These are phyloP conservation scores for Claviceps sp. DNA, from an alignment of 2,329 filamentous ascomycete species.

Conservation along the genomic window DNA sequence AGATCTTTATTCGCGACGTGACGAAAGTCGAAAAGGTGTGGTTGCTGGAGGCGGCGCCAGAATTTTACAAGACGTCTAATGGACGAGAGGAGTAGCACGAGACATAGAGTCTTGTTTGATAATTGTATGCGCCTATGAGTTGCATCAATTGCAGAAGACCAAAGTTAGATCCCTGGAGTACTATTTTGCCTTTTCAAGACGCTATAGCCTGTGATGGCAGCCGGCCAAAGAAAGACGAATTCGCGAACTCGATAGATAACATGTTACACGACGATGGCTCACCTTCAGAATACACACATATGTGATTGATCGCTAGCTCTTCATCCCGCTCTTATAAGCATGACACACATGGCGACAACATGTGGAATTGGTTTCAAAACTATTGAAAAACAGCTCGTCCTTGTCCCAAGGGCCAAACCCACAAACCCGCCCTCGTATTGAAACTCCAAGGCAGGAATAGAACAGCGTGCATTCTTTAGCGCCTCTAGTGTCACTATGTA, in stretches of 20 bases:
- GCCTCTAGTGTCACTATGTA: no score
- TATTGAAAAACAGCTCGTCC: not conserved
- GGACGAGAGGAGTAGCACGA: slow-evolving; percentile 9
- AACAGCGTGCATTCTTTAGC: not conserved
- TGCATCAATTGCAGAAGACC: no score
- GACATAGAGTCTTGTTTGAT: not conserved
- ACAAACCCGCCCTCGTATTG: not conserved
- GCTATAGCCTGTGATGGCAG: no score
- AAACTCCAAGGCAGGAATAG: not conserved
- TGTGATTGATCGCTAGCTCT: no score
- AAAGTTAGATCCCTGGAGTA: no score
- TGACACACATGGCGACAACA: not conserved
- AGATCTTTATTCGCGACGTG: slow-evolving; percentile 82
- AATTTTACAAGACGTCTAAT: slow-evolving; percentile 56
- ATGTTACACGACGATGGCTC: no score
- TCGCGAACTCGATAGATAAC: no score
- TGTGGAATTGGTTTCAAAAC: not conserved
- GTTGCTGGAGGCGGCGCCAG: slow-evolving; percentile 76
- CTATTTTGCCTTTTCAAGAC: no score
- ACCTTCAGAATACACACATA: no score
- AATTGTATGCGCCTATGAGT: no score
- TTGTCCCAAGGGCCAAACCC: not conserved
- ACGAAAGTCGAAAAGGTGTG: slow-evolving; percentile 92
- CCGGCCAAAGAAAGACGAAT: no score
- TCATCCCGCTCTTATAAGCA: not conserved